Evolutionary conservation across 1,284 basidiomycete species (phyloP).

Genomic region (Flammula alnicola): DNA sequence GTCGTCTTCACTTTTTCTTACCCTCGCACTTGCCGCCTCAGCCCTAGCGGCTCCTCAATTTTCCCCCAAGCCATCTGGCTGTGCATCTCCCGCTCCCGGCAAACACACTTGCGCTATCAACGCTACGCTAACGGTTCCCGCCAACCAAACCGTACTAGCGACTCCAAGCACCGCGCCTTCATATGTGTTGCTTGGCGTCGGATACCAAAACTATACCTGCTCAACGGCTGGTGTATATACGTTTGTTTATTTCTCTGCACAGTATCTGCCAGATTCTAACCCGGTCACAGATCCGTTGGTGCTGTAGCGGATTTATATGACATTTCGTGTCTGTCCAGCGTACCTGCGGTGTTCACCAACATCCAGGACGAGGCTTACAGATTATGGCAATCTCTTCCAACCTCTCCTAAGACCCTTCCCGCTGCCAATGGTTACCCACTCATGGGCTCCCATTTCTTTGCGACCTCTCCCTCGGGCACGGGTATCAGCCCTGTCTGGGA

Average conservation of each 20-base stretch:
- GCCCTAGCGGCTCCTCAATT: conserved; percentile 24
- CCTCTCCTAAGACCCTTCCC: conserved; percentile 11
- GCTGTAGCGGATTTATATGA: conserved; percentile 68
- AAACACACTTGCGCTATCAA: conserved; percentile 27
- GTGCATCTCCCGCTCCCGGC: conserved; percentile 12
- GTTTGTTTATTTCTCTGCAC: conserved; percentile 30
- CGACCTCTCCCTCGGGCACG: conserved; percentile 45
- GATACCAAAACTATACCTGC: conserved; percentile 57
- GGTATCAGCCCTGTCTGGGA: conserved; percentile 63
- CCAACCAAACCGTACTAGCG: conserved; percentile 34
- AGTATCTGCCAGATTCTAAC: conserved; percentile 14
- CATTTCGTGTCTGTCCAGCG: conserved; percentile 54
- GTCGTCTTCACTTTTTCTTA: conserved; percentile 27
- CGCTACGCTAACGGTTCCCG: conserved; percentile 26
- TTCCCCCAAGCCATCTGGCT: conserved; percentile 7
- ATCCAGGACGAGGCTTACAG: conserved; percentile 47
- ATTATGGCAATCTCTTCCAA: conserved; percentile 39
- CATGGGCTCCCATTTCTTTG: conserved; percentile 60
- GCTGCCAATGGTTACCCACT: conserved; percentile 11
- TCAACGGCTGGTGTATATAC: conserved; percentile 40
- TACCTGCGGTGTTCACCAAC: conserved; percentile 36
- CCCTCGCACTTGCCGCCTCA: conserved; percentile 25
- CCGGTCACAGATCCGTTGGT: conserved; percentile 47
- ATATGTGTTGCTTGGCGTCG: conserved; percentile 51
- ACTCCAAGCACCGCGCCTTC: conserved; percentile 38